Evolutionary conservation across 2,329 filamentous ascomycete species (phyloP), one percentile per base, ranked within the genome.

Genomic region (Claviceps humidiphila): DNA sequence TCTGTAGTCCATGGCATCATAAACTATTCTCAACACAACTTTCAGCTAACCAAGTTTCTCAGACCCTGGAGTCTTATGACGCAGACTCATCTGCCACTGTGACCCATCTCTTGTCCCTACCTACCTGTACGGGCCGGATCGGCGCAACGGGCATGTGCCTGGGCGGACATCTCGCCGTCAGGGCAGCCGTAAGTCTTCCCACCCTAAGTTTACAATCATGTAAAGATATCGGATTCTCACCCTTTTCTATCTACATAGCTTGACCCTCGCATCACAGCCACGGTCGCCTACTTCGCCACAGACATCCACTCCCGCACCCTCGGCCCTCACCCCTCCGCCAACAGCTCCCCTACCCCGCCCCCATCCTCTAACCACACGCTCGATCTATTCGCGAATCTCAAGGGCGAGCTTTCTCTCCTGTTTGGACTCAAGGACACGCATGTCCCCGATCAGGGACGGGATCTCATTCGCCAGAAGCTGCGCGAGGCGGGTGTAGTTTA

Each of bases 341-440:
- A 78, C 66, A 65, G 68, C 47, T 72, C 73, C 30, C 47, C 65
- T 7, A 52, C 63, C 1, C 55, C 70, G 6, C 65, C 71, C 1
- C 57, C 62, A 24, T 55, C 61, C 59, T 75, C 71, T 60, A 67
- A 60, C 56, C 76, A 80, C 68, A 79, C 76, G 16, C 58, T 80
- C 53, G 76, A 79, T 62, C 68, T 60, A 51, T 66, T 87, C 16
- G 65, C 68, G 6, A 80, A 85, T 58, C 85, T 95, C 66, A 81
- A 87, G 60, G 86, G 91, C 63, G 90, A 96, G 67, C 71, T 93
- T 16, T 76, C 87, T 54, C 85, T 95, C 81, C 94, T 96, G 63
- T 95, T 95, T 64, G 90, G 90, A 51, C 85, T 94, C 68, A 83
- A 85, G 65, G 90, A 96, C 67, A 95, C 83, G 53, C 90, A 96